Evolutionary conservation across 257 asterid species (phyloP).

Genomic region (Solanum paucissectum): DNA sequence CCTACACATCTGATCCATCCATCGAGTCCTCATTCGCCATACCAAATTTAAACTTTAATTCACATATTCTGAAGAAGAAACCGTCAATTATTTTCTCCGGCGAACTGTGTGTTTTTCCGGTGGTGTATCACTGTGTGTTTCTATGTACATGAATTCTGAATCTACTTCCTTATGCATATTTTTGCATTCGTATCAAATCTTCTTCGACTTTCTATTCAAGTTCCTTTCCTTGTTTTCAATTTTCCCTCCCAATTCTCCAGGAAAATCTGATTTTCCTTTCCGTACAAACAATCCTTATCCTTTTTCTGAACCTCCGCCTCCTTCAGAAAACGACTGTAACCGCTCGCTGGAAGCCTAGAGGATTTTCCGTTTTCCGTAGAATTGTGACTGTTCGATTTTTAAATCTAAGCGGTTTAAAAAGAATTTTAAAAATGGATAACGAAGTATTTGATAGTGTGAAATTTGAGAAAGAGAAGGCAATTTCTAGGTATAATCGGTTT

Average conservation of each 20-base stretch:
- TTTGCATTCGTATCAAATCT: constrained; percentile 4
- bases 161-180: constrained; percentile 16
- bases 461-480: constrained; percentile 23
- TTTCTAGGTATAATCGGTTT: constrained; percentile 35
- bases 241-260: constrained; percentile 1
- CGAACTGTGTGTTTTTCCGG: constrained; percentile 4
- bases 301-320: not conserved
- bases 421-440: constrained; percentile 12
- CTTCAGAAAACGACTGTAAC: not conserved
- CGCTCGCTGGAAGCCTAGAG: not conserved
- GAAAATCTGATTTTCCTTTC: not conserved
- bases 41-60: not conserved
- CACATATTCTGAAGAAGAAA: not conserved
- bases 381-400: not conserved
- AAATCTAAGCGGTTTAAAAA: not conserved
- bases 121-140: constrained; percentile 3
- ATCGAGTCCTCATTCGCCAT: not conserved
- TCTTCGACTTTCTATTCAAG: not conserved
- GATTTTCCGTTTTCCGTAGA: not conserved
- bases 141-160: constrained; percentile 21
- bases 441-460: constrained; percentile 14
- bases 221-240: not conserved
- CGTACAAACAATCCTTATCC: not conserved
- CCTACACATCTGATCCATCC: not conserved
- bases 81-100: not conserved